Evolutionary conservation across 352 stramenopile genomes (phyloP), one percentile per base, ranked within the genome.

Genomic region (Pythium biforme): DNA sequence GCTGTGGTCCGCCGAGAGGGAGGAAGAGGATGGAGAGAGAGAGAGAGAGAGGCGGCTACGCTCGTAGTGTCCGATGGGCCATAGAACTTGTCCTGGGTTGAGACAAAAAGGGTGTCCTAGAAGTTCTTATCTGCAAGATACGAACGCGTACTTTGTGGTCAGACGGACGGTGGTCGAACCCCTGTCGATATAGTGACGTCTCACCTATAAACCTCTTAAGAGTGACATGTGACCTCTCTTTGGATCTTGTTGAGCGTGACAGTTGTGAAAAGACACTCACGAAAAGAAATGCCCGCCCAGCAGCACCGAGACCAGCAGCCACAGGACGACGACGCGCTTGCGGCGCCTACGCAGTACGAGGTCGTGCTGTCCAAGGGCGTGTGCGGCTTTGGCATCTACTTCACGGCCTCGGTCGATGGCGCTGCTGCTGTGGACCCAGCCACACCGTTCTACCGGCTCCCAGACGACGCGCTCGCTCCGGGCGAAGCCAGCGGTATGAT

Each of bases 341-440:
- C 20, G 39, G 11, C 8, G 48, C 15, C 14, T 3, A 46, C 34
- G 11, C 40, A 20, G 12, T 89, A 88, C 68, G 71, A 77, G 4
- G 83, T 86, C 14, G 54, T 56, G 55, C 70, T 92, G 34, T 19
- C 62, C 52, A 92, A 90, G 45, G 77, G 69, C 43, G 59, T 69
- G n/a, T 89, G 76, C 34, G 83, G 83, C 17, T 75, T 92, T 20
- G 83, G 83, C 20, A 90, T 92, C 54, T 92, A 92, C 66, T 92
- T 92, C 59, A 69, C 62, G 8, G 56, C 70, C 0, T 59, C 64
- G 46, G 59, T 47, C 9, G 64, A 72, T n/a, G 69, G 71, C 19
- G 43, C 67, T 6, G 83, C 83, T 9, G 63, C 87, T 11, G 83
- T 90, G 49, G 81, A 92, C 61, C 73, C 59, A 2, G 60, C 70